Evolutionary conservation across 1,139 yeast genomes (phyloP).

Genomic region (Taphrina sp.): DNA sequence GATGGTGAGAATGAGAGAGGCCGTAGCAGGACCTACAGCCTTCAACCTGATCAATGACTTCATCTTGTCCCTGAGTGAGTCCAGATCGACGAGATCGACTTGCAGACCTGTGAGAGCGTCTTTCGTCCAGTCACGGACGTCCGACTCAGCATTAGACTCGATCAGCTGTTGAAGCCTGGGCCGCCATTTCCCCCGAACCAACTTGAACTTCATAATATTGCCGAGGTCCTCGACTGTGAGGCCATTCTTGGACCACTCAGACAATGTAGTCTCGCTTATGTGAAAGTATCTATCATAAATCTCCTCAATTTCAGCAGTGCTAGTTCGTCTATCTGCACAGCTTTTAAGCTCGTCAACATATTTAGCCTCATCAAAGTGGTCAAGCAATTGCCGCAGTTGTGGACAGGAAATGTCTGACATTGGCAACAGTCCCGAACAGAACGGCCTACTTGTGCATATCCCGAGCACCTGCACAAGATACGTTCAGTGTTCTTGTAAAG

Average conservation of each 20-base stretch:
- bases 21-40: conserved; percentile 29
- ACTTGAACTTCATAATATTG: conserved; percentile 3
- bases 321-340: conserved; percentile 9
- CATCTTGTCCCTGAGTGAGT: not conserved
- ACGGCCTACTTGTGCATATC: too few species aligned
- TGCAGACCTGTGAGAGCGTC: not conserved
- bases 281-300: conserved; percentile 4
- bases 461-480: too few species aligned
- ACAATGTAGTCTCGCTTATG: not conserved
- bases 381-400: not conserved
- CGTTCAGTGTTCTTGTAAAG: too few species aligned
- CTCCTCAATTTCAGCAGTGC: not conserved
- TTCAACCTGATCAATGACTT: not conserved
- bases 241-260: not conserved
- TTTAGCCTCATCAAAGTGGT: conserved; percentile 1
- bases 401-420: too few species aligned
- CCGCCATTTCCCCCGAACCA: conserved; percentile 19
- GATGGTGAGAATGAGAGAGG: conserved; percentile 19
- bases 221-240: not conserved
- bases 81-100: too few species aligned
- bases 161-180: conserved; percentile 9
- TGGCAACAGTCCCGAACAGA: too few species aligned
- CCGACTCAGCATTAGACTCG: not conserved
- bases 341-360: not conserved
- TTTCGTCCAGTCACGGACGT: not conserved